Evolutionary conservation across 768 basidiomycete species (phyloP).

Genomic region (Lactifluus hygrophoroides): DNA sequence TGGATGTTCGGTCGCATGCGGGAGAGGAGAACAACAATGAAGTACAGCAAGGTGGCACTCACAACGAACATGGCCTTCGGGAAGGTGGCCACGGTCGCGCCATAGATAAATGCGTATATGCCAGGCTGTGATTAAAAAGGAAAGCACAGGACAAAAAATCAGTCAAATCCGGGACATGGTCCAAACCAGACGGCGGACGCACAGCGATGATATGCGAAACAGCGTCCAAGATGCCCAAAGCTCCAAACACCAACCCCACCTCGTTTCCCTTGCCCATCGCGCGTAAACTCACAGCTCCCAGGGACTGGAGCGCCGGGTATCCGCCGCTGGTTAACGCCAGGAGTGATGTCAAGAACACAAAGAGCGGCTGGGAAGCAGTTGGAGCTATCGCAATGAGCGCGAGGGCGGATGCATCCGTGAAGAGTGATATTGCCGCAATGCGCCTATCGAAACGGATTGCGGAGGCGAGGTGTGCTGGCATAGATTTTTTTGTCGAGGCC

Average conservation of each 20-base stretch:
- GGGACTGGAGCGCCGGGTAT: constrained; percentile 20
- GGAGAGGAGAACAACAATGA: constrained; percentile 9
- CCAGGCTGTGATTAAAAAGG: constrained; percentile 12
- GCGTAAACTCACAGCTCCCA: constrained; percentile 20
- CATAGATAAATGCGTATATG: constrained; percentile 19
- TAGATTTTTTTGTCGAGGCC: neutral
- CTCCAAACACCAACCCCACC: constrained; percentile 21
- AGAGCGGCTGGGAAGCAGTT: constrained; percentile 21
- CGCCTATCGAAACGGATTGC: constrained; percentile 20
- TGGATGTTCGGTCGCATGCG: constrained; percentile 20
- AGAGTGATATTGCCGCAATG: constrained; percentile 19
- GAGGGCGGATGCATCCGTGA: constrained; percentile 19
- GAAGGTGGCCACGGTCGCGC: constrained; percentile 14
- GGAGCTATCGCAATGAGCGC: constrained; percentile 18
- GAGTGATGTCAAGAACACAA: constrained; percentile 19
- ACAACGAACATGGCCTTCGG: constrained; percentile 20
- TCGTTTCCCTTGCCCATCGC: constrained; percentile 21
- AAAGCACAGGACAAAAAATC: neutral
- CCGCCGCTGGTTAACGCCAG: constrained; percentile 19
- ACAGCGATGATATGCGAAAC: constrained; percentile 20
- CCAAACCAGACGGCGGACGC: neutral
- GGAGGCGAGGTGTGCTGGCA: constrained; percentile 2
- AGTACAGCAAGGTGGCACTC: constrained; percentile 16
- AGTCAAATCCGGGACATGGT: neutral
- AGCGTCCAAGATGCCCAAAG: constrained; percentile 18